Conservation (phyloP, 208 protist species). For the Wallacemonas sp. region DNA sequence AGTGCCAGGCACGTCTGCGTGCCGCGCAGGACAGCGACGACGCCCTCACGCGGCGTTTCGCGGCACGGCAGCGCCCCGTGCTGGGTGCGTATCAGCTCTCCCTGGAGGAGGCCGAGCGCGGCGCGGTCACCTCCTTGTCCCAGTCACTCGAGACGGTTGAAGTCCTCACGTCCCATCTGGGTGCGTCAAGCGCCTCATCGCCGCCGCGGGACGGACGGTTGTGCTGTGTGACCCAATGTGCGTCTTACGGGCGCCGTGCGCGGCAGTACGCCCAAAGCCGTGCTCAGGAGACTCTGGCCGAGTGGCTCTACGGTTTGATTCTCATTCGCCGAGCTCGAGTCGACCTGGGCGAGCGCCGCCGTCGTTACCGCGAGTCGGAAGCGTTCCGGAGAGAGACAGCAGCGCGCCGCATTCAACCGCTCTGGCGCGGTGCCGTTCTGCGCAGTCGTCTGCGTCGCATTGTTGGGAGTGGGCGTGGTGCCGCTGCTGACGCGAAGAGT, state of each 20-base stretch:
- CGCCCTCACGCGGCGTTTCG: slow-evolving; percentile 8
- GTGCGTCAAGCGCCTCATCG: no score
- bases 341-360: slow-evolving; percentile 30
- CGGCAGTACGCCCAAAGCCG: slow-evolving; percentile 18
- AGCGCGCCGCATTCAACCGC: slow-evolving; percentile 70
- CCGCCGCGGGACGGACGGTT: no score
- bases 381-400: slow-evolving; percentile 45
- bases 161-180: no score
- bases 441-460: slow-evolving; percentile 69
- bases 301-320: slow-evolving; percentile 30
- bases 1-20: slow-evolving; percentile 8
- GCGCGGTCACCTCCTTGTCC: neutral
- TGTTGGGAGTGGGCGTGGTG: neutral
- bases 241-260: slow-evolving; percentile 28
- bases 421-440: slow-evolving; percentile 82
- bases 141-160: neutral
- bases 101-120: slow-evolving; percentile 5
- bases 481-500: no score
- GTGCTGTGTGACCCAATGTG: neutral
- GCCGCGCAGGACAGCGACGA: neutral
- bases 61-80: neutral
- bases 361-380: slow-evolving; percentile 25
- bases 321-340: slow-evolving; percentile 29
- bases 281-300: slow-evolving; percentile 28
- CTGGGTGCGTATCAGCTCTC: slow-evolving; percentile 14